phyloP scores from a whole-genome alignment of 805 yeast species.

The Ogataea philodendri region DNA sequence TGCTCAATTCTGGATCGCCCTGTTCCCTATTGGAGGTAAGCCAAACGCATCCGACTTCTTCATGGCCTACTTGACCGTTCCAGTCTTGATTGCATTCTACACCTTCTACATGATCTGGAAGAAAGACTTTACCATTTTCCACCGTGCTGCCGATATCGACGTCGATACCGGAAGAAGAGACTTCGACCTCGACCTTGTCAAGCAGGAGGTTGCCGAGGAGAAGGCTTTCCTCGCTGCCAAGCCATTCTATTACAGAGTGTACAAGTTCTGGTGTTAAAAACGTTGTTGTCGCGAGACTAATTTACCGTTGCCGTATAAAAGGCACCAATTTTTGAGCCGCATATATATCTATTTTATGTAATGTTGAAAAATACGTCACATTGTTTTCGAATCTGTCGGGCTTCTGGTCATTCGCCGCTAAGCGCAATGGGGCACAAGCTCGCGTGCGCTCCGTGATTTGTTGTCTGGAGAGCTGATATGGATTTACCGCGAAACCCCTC shows the following conservation, averaged over 20 bases:
- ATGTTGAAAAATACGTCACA: too few relatives aligned
- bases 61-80: constrained; percentile 61
- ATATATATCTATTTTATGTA: constrained; percentile 1
- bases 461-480: too few relatives aligned
- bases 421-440: too few relatives aligned
- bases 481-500: too few relatives aligned
- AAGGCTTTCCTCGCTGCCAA: constrained; percentile 45
- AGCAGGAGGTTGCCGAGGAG: constrained; percentile 59
- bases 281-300: too few relatives aligned
- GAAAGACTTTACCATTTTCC: constrained; percentile 43
- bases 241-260: constrained; percentile 49
- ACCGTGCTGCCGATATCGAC: constrained; percentile 50
- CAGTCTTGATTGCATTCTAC: constrained; percentile 55
- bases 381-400: too few relatives aligned
- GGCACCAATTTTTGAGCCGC: constrained; percentile 9
- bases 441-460: too few relatives aligned
- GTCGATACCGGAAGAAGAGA: constrained; percentile 64
- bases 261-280: constrained; percentile 55
- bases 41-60: constrained; percentile 62
- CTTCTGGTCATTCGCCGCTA: too few relatives aligned
- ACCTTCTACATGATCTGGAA: constrained; percentile 36
- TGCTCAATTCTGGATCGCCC: constrained; percentile 82
- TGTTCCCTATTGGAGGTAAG: constrained; percentile 58
- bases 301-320: constrained; percentile 7
- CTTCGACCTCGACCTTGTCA: constrained; percentile 52